Conservation (phyloP, 768 basidiomycete species). For the Suillus plorans region DNA sequence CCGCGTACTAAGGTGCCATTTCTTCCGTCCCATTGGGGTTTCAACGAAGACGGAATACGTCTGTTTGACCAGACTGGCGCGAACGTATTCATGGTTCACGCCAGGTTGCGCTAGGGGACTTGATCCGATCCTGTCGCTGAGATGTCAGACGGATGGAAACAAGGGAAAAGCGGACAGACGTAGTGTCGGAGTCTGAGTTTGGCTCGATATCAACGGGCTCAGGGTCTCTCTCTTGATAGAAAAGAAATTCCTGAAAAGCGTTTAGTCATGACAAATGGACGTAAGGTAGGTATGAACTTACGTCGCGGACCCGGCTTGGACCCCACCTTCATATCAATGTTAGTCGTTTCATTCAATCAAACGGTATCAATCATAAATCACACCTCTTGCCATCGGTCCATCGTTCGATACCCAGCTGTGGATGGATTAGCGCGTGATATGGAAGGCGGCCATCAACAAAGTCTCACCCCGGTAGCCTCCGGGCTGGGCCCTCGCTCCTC, state of each 20-base stretch:
- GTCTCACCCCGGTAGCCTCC: constrained; percentile 63
- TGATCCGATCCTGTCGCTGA: constrained; percentile 27
- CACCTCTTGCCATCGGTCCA: constrained; percentile 74
- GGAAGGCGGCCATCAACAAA: constrained; percentile 2
- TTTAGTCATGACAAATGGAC: neutral
- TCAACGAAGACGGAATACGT: constrained; percentile 79
- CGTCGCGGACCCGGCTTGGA: constrained; percentile 74
- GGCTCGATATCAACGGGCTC: constrained; percentile 49
- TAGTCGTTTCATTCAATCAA: neutral
- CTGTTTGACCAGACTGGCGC: constrained; percentile 68
- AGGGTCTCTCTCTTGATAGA: constrained; percentile 66
- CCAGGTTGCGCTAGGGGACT: constrained; percentile 28
- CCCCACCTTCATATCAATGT: constrained; percentile 53
- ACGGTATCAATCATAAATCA: constrained; percentile 2
- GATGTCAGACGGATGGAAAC: constrained; percentile 4
- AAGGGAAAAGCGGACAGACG: constrained; percentile 34
- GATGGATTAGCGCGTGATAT: constrained; percentile 7
- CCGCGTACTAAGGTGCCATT: constrained; percentile 78
- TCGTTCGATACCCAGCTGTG: constrained; percentile 71
- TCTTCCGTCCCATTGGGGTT: constrained; percentile 62
- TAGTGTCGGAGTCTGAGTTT: constrained; percentile 50
- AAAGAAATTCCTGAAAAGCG: constrained; percentile 64
- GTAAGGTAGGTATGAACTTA: constrained; percentile 34
- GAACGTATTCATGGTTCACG: constrained; percentile 27
- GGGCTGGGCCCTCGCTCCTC: constrained; percentile 72